Base-by-base conservation (phyloP, 116 monocot genomes). In the Papilionanthe hybrid region DNA sequence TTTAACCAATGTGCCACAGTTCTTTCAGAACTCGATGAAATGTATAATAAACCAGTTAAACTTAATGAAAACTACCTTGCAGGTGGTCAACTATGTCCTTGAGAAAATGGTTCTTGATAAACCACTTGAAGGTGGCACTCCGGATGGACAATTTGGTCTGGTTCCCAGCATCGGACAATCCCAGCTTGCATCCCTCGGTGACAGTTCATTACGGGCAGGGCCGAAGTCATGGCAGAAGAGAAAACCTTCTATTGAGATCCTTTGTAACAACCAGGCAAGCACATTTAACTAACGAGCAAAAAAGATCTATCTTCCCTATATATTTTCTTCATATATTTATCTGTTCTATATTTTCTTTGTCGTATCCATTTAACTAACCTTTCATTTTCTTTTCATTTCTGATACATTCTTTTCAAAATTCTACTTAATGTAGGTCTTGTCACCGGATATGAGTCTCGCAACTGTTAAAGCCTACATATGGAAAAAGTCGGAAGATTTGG, bases 261-360 rank as follows among this genome's bases (percentile, higher is more conserved):
- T 99, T n/a, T 99, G 99, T 55, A 99, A 99, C 80, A 99, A 89
- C 85, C 99, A 99, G 92, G 99, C 82, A 92, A 90, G 85, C 85
- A 28, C 47, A 72, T 27, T 42, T 12, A 43, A 43, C 10, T 73
- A 32, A 30, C 30, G 3, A 69, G 9, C 2, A 69, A 27, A 69
- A 69, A 17, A 9, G 13, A 45, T 45, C 45, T 45, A 4, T 7
- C 37, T 17, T 71, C 41, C 37, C 11, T 41, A 37, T 71, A 71
- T 41, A 71, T 71, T 71, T 53, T 53, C 53, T 53, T 53, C 53
- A 15, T 17, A 15, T 53, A 53, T 53, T 53, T 15, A 53, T 4
- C 53, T 53, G 17, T 53, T 12, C 53, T 53, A 53, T 53, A 53
- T 53, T 37, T 32, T 37, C 37, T 37, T 37, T n/a, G n/a, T n/a